Base-by-base conservation (phyloP, 2,329 filamentous ascomycete genomes). In the Fusarium anguioides region DNA sequence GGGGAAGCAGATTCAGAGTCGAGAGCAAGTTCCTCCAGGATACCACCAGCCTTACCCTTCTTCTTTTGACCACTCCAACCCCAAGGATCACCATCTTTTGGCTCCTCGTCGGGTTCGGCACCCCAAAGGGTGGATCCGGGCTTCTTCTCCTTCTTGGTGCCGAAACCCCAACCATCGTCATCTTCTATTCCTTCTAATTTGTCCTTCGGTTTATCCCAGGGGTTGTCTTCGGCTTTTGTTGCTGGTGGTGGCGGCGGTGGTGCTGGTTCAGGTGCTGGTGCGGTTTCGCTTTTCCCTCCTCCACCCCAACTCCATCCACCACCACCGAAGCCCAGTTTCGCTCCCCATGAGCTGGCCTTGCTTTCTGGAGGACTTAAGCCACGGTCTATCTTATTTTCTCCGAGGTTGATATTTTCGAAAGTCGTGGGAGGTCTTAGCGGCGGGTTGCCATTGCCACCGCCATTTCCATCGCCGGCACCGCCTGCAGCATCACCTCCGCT, bases 401-500 rank as follows among this genome's bases (percentile, higher is more conserved):
- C 75, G 24, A 93, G 77, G 71, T 87, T 91, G 67, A 93, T 87
- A 26, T 92, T 89, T 41, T 78, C 77, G n/a, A 40, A 83, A 78
- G 45, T 70, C 17, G 68, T 71, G 5, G 75, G 70, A 18, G 74
- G 72, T 26, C 47, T 68, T 3, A 76, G 70, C 20, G 75, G 66
- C 10, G 75, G 73, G 17, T 82, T 84, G 81, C 81, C 72, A 82
- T 86, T 37, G 74, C 56, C 46, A 74, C 74, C 15, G 68, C 50
- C 75, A 39, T 80, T 77, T 46, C 76, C 77, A 31, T 42, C 54
- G 9, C 55, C 63, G 39, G 54, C 53, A 27, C 51, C 54, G 14
- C 59, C 66, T n/a, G 77, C 78, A 18, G 79, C 79, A 37, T 79
- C 79, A n/a, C 73, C 78, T 10, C 68, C 76, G 18, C 74, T 79